These are phyloP conservation scores for Talaromyces ruber DNA, from an alignment of 495 filamentous ascomycete genomes.

Conservation along the genomic window DNA sequence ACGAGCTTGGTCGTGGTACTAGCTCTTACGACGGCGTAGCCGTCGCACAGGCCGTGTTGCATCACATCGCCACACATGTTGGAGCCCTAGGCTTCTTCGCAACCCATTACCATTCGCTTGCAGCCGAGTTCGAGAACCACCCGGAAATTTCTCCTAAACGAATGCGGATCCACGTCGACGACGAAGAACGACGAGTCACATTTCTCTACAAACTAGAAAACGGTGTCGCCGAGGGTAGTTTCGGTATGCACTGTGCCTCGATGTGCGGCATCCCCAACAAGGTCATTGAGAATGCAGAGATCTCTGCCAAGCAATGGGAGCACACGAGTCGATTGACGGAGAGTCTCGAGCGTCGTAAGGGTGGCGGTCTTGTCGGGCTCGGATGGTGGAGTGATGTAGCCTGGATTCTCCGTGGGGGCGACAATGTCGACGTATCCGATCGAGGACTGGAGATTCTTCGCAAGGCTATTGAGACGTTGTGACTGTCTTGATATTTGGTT, in stretches of 20 bases:
- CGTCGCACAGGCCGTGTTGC: constrained; percentile 91
- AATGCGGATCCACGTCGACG: constrained; percentile 93
- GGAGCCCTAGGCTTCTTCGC: constrained; percentile 96
- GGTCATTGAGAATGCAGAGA: constrained; percentile 80
- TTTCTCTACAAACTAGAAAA: constrained; percentile 94
- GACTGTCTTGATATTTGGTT: constrained; percentile 11
- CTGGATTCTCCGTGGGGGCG: constrained; percentile 55
- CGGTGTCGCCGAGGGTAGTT: constrained; percentile 93
- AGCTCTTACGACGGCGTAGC: constrained; percentile 93
- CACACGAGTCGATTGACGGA: constrained; percentile 86
- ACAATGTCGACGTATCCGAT: constrained; percentile 29
- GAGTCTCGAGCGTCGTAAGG: constrained; percentile 71
- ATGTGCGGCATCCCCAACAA: constrained; percentile 90
- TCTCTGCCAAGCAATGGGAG: constrained; percentile 90
- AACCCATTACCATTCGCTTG: constrained; percentile 93
- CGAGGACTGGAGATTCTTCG: constrained; percentile 61
- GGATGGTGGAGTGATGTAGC: constrained; percentile 90
- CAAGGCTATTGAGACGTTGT: constrained; percentile 70
- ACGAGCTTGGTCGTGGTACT: constrained; percentile 93
- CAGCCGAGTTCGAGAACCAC: constrained; percentile 79
- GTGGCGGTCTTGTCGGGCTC: constrained; percentile 70
- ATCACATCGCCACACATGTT: constrained; percentile 88
- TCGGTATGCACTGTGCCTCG: constrained; percentile 97
- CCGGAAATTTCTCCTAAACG: constrained; percentile 78
- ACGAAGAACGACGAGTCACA: constrained; percentile 70